Conservation (phyloP, 2,329 filamentous ascomycete genomes). For the Cryphonectria japonica region DNA sequence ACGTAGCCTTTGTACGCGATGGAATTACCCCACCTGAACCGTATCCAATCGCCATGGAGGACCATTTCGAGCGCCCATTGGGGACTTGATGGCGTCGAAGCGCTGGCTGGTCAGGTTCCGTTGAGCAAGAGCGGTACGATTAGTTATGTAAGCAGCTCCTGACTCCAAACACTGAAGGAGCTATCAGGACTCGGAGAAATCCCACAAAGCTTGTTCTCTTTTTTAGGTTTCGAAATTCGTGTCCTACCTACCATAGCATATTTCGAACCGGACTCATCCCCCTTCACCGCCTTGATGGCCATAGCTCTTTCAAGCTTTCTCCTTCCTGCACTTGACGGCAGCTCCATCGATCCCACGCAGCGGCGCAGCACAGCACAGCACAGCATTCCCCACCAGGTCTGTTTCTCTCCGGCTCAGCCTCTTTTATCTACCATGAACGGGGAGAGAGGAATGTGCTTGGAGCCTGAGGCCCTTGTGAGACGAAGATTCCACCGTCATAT, state of each 20-base stretch:
- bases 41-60: not conserved
- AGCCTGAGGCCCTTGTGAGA: not conserved
- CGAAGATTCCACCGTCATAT: not conserved
- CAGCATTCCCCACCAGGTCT: not conserved
- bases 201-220: not conserved
- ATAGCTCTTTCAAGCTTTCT: not conserved
- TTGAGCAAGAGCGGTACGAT: not conserved
- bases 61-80: not conserved
- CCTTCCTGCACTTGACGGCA: not conserved
- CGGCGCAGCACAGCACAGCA: not conserved
- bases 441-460: not conserved
- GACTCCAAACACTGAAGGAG: not conserved
- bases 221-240: not conserved
- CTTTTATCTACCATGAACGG: not conserved
- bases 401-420: not conserved
- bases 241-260: not conserved
- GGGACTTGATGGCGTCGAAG: not conserved
- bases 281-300: conserved; percentile 2
- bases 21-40: not conserved
- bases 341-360: not conserved
- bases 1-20: conserved; percentile 22
- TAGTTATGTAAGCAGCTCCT: not conserved
- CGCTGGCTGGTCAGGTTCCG: not conserved
- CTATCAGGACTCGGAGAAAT: not conserved
- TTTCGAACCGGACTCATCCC: not conserved